A percentile compares a stretch with the other conserved stretches of the same genome.
Conservation (phyloP, 441 rosid species). For the Erysimum pusillum region DNA sequence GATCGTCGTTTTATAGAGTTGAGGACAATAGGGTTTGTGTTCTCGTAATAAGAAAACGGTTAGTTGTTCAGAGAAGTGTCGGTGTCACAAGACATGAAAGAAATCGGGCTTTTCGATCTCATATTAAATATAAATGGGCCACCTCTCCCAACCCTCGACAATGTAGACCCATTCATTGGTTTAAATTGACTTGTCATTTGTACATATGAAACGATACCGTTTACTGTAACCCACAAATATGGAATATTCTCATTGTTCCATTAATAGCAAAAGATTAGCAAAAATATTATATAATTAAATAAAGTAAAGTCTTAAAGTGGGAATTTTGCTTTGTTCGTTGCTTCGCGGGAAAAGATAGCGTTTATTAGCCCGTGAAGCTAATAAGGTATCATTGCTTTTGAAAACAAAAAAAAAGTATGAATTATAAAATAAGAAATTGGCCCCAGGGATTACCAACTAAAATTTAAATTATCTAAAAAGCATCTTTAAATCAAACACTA, state of each 20-base stretch:
- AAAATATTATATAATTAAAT: background rate
- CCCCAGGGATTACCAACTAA: background rate
- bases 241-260: constrained; percentile 1
- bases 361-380: background rate
- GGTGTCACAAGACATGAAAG: constrained; percentile 17
- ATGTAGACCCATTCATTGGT: constrained; percentile 32
- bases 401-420: background rate
- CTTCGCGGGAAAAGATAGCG: constrained; percentile 25
- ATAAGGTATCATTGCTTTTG: constrained; percentile 10
- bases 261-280: constrained; percentile 2
- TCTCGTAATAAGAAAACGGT: constrained; percentile 3
- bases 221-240: background rate
- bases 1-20: background rate
- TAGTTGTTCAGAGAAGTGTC: constrained; percentile 24
- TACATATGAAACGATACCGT: background rate
- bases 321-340: constrained; percentile 40
- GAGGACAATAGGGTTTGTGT: constrained; percentile 13
- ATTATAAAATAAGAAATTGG: constrained; percentile 8
- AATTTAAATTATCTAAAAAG: background rate
- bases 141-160: background rate
- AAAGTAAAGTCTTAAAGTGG: constrained; percentile 16
- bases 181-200: background rate
- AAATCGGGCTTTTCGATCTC: constrained; percentile 40
- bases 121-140: constrained; percentile 40
- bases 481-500: constrained; percentile 2